A percentile compares a stretch with the other conserved stretches of the same genome.
These are phyloP conservation scores for Russula sp. DNA, from an alignment of 768 basidiomycete species.

Conservation along the genomic window DNA sequence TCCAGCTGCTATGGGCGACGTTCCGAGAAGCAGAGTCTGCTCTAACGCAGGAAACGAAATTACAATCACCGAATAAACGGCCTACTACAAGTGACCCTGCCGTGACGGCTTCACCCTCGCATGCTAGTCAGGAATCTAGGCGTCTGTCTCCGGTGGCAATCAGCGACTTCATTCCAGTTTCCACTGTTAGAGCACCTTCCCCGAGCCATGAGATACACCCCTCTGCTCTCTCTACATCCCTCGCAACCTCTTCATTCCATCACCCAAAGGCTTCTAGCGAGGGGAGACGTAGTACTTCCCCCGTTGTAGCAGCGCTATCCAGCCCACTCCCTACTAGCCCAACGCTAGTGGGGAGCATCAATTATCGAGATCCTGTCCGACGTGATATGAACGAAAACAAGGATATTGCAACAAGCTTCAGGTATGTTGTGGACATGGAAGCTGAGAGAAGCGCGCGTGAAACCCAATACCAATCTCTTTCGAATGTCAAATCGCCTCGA, in stretches of 20 bases:
- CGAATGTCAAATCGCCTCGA: slow-evolving; percentile 5
- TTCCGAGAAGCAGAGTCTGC: slow-evolving; percentile 44
- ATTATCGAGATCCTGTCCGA: slow-evolving; percentile 32
- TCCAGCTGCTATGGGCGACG: slow-evolving; percentile 55
- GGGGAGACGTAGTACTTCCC: slow-evolving; percentile 18
- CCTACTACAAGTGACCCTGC: not conserved
- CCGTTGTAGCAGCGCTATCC: slow-evolving; percentile 7
- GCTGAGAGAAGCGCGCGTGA: slow-evolving; percentile 26
- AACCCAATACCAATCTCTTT: slow-evolving; percentile 13
- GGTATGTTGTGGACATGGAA: slow-evolving; percentile 39
- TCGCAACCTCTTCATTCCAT: slow-evolving; percentile 52
- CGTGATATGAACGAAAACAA: slow-evolving; percentile 42
- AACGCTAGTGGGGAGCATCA: slow-evolving; percentile 13
- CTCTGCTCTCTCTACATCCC: slow-evolving; percentile 66
- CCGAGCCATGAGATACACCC: slow-evolving; percentile 30
- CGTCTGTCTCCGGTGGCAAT: slow-evolving; percentile 33
- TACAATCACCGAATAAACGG: slow-evolving; percentile 17
- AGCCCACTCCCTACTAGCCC: slow-evolving; percentile 4
- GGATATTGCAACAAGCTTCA: slow-evolving; percentile 42
- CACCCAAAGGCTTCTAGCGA: slow-evolving; percentile 36
- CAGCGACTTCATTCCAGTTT: slow-evolving; percentile 50
- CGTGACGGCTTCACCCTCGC: not conserved
- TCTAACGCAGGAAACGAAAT: slow-evolving; percentile 35
- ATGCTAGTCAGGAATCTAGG: not conserved
- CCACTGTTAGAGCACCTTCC: slow-evolving; percentile 34